Conservation (phyloP, 2,329 filamentous ascomycete genomes). For the Fusarium sp. region DNA sequence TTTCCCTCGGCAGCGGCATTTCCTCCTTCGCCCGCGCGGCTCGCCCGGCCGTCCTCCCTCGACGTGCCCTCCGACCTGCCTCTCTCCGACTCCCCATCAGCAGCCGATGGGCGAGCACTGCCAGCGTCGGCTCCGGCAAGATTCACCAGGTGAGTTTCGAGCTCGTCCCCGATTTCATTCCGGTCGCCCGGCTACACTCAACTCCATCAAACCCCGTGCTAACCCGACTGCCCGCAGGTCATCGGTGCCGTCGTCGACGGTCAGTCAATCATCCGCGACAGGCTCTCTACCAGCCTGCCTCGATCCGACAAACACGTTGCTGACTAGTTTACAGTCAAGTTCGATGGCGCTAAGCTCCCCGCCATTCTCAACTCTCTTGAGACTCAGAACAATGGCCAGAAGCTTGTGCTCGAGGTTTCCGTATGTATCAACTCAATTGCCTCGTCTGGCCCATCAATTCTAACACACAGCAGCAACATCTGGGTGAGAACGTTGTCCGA, state of each 20-base stretch:
- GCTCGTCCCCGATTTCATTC: conserved; percentile 32
- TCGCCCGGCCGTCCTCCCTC: conserved; percentile 68
- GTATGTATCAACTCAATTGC: conserved; percentile 64
- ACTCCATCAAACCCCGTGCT: conserved; percentile 28
- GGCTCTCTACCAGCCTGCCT: conserved; percentile 17
- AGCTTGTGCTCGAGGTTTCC: conserved; percentile 95
- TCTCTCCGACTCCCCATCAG: conserved; percentile 64
- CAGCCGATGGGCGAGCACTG: conserved; percentile 69
- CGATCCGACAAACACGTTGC: conserved; percentile 14
- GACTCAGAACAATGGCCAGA: conserved; percentile 91
- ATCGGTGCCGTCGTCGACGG: conserved; percentile 99
- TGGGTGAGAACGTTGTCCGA: conserved; percentile 98
- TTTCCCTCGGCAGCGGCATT: conserved; percentile 67
- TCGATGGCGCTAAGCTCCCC: conserved; percentile 92
- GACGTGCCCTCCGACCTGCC: conserved; percentile 68
- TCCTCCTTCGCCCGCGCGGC: conserved; percentile 71
- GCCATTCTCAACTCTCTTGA: conserved; percentile 97
- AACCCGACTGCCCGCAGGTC: conserved; percentile 69
- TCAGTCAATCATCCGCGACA: conserved; percentile 62
- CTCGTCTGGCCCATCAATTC: conserved; percentile 25
- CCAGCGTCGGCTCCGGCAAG: conserved; percentile 71
- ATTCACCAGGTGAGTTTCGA: conserved; percentile 70
- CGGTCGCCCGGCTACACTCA: conserved; percentile 36
- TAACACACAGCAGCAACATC: conserved; percentile 83
- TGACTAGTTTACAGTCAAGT: conserved; percentile 79